These are phyloP conservation scores for Rhinocladiella mackenziei DNA, from an alignment of 2,329 filamentous ascomycete genomes.

Conservation along the genomic window DNA sequence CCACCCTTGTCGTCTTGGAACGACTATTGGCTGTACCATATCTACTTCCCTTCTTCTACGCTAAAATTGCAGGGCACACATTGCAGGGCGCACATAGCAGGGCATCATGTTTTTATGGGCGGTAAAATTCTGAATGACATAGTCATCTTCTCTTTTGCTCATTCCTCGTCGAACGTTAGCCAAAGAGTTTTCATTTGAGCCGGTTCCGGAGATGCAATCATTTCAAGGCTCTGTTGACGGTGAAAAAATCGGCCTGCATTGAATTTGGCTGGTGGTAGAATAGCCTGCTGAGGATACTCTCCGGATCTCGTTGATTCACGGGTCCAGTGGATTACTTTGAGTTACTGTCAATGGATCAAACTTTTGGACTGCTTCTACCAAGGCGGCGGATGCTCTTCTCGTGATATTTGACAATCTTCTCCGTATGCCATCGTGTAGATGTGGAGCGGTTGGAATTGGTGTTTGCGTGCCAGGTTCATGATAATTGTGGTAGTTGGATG, in stretches of 20 bases:
- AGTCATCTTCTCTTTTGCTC: constrained; percentile 16
- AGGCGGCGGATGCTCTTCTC: constrained; percentile 13
- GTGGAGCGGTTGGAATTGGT: not conserved
- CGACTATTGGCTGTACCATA: too few species aligned
- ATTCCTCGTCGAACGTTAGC: constrained; percentile 9
- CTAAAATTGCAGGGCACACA: too few species aligned
- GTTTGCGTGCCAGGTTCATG: not conserved
- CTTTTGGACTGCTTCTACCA: constrained; percentile 16
- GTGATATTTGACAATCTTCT: constrained; percentile 13
- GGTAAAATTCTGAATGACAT: constrained; percentile 16
- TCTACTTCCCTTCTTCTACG: too few species aligned
- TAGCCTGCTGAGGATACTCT: constrained; percentile 21
- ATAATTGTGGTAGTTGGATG: constrained; percentile 1
- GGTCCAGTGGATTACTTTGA: constrained; percentile 17
- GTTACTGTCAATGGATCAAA: constrained; percentile 19
- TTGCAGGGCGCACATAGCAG: too few species aligned
- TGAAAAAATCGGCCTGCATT: constrained; percentile 16
- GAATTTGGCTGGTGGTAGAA: constrained; percentile 11
- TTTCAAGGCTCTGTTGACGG: not conserved
- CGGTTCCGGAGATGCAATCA: constrained; percentile 4
- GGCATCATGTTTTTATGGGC: constrained; percentile 20
- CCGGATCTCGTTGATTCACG: constrained; percentile 20
- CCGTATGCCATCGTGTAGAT: constrained; percentile 5
- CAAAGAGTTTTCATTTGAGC: not conserved
- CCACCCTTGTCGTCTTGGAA: too few species aligned